phyloP scores from a whole-genome alignment of 73 alveolate species.

The Paramecium primaurelia region DNA sequence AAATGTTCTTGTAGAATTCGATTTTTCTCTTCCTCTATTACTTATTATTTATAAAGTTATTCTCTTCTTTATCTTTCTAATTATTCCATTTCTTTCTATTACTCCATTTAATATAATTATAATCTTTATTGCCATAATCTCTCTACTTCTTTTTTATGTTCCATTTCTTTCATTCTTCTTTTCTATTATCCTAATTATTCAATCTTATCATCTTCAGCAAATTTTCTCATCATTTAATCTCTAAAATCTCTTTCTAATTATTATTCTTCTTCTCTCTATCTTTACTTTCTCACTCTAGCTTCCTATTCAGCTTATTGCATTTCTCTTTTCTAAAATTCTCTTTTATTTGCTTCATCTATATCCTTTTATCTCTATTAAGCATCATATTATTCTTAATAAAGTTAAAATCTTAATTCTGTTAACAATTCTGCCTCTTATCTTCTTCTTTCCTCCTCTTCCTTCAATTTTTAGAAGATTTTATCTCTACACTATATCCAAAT shows the following conservation, averaged over 20 bases:
- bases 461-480: slow-evolving; percentile 46
- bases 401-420: slow-evolving; percentile 46
- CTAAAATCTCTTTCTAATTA: slow-evolving; percentile 60
- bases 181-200: slow-evolving; percentile 50
- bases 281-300: slow-evolving; percentile 41
- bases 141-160: slow-evolving; percentile 61
- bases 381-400: slow-evolving; percentile 58
- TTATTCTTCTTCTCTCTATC: slow-evolving; percentile 52
- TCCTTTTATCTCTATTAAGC: slow-evolving; percentile 54
- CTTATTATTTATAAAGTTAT: slow-evolving; percentile 37
- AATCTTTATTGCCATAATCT: slow-evolving; percentile 60
- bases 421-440: slow-evolving; percentile 44
- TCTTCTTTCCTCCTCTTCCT: slow-evolving; percentile 64
- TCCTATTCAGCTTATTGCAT: slow-evolving; percentile 58
- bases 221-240: slow-evolving; percentile 57
- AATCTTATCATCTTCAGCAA: slow-evolving; percentile 57
- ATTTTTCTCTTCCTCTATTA: slow-evolving; percentile 48
- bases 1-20: slow-evolving; percentile 43
- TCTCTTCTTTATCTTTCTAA: slow-evolving; percentile 22
- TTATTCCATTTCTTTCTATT: slow-evolving; percentile 56
- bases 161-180: slow-evolving; percentile 60
- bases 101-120: slow-evolving; percentile 26
- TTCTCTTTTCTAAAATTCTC: slow-evolving; percentile 59
- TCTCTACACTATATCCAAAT: neutral
- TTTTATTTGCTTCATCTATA: slow-evolving; percentile 56